phyloP scores from a whole-genome alignment of 306 rosid genomes.

The Sesbania bispinosa region DNA sequence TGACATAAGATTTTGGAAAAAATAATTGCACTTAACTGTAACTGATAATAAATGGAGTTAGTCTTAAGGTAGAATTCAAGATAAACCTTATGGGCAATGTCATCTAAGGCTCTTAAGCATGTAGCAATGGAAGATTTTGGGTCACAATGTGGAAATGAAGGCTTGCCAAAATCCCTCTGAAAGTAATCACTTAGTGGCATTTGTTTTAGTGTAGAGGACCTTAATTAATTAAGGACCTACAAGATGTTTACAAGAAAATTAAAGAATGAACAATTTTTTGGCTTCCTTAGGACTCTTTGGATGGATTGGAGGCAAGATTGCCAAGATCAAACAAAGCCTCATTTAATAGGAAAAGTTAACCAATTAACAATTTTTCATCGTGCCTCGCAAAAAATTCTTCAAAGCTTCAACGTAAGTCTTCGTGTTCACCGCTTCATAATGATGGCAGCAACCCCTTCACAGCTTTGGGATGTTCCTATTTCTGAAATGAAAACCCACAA shows the following conservation, averaged over 20 bases:
- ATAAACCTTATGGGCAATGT: constrained; percentile 59
- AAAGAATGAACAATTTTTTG: neutral
- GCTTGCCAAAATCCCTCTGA: constrained; percentile 72
- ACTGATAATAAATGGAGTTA: constrained; percentile 71
- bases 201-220: neutral
- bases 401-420: too few relatives aligned
- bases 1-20: neutral
- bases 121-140: constrained; percentile 38
- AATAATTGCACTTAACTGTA: constrained; percentile 59
- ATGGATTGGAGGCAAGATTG: neutral
- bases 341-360: neutral
- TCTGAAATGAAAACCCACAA: too few relatives aligned
- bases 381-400: too few relatives aligned
- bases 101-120: constrained; percentile 50
- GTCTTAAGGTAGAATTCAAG: constrained; percentile 90
- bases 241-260: neutral
- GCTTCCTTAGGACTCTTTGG: neutral
- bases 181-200: constrained; percentile 91
- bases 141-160: constrained; percentile 61
- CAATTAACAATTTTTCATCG: neutral
- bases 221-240: neutral
- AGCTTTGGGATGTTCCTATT: too few relatives aligned
- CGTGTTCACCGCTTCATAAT: too few relatives aligned
- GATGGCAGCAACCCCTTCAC: too few relatives aligned
- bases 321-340: neutral